These are phyloP conservation scores for Solanum aculeatissimum DNA, from an alignment of 305 asterid genomes.

Conservation along the genomic window DNA sequence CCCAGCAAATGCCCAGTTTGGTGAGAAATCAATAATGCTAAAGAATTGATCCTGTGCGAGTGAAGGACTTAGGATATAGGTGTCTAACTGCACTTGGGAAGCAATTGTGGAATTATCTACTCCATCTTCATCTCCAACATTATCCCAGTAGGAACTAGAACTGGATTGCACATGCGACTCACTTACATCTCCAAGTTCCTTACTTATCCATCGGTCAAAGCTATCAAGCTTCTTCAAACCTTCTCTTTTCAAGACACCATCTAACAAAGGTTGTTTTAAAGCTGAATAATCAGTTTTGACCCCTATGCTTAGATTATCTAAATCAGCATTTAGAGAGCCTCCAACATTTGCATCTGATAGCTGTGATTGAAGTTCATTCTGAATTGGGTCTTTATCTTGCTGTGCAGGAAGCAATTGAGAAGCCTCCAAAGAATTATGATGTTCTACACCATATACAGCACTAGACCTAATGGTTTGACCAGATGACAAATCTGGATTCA, in stretches of 20 bases:
- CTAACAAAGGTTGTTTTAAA: constrained; percentile 50
- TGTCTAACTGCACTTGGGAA: constrained; percentile 45
- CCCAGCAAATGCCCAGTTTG: constrained; percentile 74
- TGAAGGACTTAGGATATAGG: constrained; percentile 63
- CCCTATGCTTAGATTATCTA: constrained; percentile 28
- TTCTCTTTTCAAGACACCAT: constrained; percentile 39
- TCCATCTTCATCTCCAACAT: constrained; percentile 59
- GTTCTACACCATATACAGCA: constrained; percentile 26
- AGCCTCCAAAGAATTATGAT: constrained; percentile 21
- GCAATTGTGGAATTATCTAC: constrained; percentile 43
- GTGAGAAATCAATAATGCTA: constrained; percentile 82
- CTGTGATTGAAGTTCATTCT: constrained; percentile 30
- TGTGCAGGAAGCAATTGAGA: constrained; percentile 19
- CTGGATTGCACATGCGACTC: constrained; percentile 52
- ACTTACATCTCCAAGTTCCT: constrained; percentile 85
- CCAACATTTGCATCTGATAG: constrained; percentile 24
- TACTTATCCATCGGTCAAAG: constrained; percentile 95
- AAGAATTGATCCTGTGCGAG: constrained; percentile 86
- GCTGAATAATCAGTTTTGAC: constrained; percentile 40
- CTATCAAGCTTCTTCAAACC: constrained; percentile 88
- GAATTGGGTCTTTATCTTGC: constrained; percentile 22
- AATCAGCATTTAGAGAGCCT: constrained; percentile 26
- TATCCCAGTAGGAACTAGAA: constrained; percentile 68
- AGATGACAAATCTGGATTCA: constrained; percentile 19
- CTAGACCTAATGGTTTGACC: constrained; percentile 28